Evolutionary conservation across 805 yeast genomes (phyloP), one percentile per base, ranked within the genome.

Genomic region (Ogataea nonfermentans): DNA sequence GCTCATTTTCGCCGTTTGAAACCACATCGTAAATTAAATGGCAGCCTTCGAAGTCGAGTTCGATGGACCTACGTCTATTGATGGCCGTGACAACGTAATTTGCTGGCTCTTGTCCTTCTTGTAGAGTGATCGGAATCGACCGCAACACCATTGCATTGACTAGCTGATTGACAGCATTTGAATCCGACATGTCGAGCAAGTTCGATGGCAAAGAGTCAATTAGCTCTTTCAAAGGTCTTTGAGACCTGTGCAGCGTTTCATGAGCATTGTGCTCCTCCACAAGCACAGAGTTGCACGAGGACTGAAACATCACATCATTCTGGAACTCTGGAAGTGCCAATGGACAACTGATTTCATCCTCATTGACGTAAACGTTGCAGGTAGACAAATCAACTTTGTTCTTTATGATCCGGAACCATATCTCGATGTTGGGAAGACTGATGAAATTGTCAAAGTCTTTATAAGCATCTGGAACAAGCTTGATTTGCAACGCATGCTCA

Each of bases 401-500:
- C 12, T 51, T 52, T n/a, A 36, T 32, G 6, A 61, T 38, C 22
- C 52, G 55, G 36, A 64, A 51, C 53, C 63, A 55, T 7, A 64
- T 38, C 37, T 65, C 68, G 29, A 62, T 41, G 29, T 55, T 52
- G 9, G 67, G 67, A 25, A 50, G 48, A 3, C 40, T 37, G 12
- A 50, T 37, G 14, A 56, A 52, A 27, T 53, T 44, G 3, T 47
- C 46, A 22, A 52, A 41, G n/a, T 48, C 39, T 14, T 41, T 39
- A 33, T 51, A 61, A 4, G 58, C 62, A 46, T 65, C 61, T 1
- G 69, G 67, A 12, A 58, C 43, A 29, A 65, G 43, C 34, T 57
- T 59, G 22, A 65, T 41, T 20, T 59, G 58, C 12, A 61, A 30
- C 14, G 56, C 52, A 24, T 52, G 48, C 13, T 49, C 56, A 25